Percentiles rank a stretch among this genome's conserved stretches.
Conservation (phyloP, 1,139 yeast genomes). For the Yamadazyma dushanensis region DNA sequence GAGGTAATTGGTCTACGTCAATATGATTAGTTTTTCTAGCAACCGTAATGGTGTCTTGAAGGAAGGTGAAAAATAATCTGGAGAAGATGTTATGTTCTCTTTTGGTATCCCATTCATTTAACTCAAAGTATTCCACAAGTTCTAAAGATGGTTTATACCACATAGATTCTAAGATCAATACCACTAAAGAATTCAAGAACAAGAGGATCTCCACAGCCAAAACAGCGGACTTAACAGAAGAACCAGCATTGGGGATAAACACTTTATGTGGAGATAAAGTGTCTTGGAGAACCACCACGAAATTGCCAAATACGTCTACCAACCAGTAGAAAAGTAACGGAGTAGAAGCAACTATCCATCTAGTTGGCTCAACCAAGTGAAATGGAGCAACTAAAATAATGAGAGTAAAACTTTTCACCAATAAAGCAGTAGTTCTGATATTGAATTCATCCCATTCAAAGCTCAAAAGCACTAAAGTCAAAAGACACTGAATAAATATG, state of each 20-base stretch:
- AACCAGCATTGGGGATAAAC: slow-evolving; percentile 19
- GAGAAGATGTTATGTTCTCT: slow-evolving; percentile 25
- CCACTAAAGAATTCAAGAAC: slow-evolving; percentile 27
- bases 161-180: slow-evolving; percentile 39
- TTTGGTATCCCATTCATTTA: slow-evolving; percentile 31
- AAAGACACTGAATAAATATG: slow-evolving; percentile 23
- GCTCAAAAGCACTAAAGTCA: slow-evolving; percentile 17
- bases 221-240: slow-evolving; percentile 14
- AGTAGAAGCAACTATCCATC: slow-evolving; percentile 27
- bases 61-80: slow-evolving; percentile 24
- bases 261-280: slow-evolving; percentile 28
- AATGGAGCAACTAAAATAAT: slow-evolving; percentile 26
- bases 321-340: slow-evolving; percentile 35
- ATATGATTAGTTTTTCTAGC: slow-evolving; percentile 24
- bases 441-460: slow-evolving; percentile 16
- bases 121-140: slow-evolving; percentile 36
- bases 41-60: slow-evolving; percentile 21
- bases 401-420: slow-evolving; percentile 16
- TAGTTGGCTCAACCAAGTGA: slow-evolving; percentile 35
- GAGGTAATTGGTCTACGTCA: slow-evolving; percentile 25
- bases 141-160: slow-evolving; percentile 47
- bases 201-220: slow-evolving; percentile 20
- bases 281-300: slow-evolving; percentile 30
- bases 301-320: slow-evolving; percentile 17
- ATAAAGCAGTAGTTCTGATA: slow-evolving; percentile 11